Percentiles rank a stretch among this genome's conserved stretches.
Evolutionary conservation across 179 eudicot species (phyloP).

Genomic region (Silene vulgaris): DNA sequence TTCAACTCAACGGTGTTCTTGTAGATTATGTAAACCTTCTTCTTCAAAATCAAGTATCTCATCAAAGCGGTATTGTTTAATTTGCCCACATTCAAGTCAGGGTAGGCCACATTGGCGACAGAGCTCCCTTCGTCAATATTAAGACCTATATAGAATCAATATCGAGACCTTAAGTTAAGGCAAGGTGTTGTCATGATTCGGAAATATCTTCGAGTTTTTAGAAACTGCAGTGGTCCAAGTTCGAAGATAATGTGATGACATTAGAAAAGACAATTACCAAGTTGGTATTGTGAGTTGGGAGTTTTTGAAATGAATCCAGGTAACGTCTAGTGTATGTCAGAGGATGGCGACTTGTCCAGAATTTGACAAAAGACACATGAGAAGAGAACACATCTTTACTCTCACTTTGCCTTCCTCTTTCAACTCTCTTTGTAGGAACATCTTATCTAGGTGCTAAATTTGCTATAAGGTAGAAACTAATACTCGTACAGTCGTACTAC

Average conservation of each 20-base stretch:
- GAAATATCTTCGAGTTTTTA: neutral
- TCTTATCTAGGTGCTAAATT: neutral
- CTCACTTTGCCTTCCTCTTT: neutral
- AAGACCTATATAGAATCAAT: too few relatives aligned
- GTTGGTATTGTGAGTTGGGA: neutral
- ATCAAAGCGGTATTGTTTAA: too few relatives aligned
- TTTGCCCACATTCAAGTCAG: neutral
- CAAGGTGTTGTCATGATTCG: too few relatives aligned
- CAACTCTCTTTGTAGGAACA: neutral
- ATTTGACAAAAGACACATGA: constrained; percentile 2
- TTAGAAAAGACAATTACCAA: constrained; percentile 8
- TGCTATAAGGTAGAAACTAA: neutral
- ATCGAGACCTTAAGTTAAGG: too few relatives aligned
- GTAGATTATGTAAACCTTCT: neutral
- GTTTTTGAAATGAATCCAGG: neutral
- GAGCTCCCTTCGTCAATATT: too few relatives aligned
- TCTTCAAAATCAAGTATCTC: neutral
- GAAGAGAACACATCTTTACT: neutral
- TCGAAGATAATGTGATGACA: neutral
- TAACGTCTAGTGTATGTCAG: neutral
- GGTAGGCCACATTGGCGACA: neutral
- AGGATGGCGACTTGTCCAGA: neutral
- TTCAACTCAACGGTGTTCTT: neutral
- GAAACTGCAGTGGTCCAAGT: neutral
- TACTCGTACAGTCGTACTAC: too few relatives aligned